These are phyloP conservation scores for Pyrenochaeta sp. DNA, from an alignment of 2,329 filamentous ascomycete species.

Conservation along the genomic window DNA sequence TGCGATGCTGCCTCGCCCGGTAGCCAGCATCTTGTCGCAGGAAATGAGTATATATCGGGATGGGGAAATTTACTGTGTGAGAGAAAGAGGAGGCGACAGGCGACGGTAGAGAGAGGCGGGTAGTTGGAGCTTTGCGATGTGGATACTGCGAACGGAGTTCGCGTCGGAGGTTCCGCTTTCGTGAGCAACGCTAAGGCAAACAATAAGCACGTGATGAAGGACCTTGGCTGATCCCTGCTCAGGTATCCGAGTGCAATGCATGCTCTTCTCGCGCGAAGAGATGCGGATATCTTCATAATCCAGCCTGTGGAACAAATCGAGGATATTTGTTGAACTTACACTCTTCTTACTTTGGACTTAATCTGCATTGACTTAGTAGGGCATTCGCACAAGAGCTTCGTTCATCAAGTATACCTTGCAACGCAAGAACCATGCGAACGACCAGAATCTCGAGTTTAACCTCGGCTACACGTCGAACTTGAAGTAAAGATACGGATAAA, in stretches of 20 bases:
- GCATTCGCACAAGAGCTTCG: no score
- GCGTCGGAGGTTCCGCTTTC: conserved; percentile 20
- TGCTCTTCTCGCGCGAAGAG: no score
- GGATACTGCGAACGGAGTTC: conserved; percentile 21
- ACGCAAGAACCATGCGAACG: no score
- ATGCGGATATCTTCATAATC: no score
- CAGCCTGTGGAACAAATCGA: no score
- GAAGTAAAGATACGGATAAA: neutral
- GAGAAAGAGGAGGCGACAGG: conserved; percentile 15
- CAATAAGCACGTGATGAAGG: conserved; percentile 9
- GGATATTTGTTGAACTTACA: no score
- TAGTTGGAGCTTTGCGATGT: conserved; percentile 22
- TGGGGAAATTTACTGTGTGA: conserved; percentile 6
- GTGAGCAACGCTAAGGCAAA: conserved; percentile 9
- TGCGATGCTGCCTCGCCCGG: conserved; percentile 42
- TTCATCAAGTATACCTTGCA: no score
- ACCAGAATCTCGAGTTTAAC: neutral
- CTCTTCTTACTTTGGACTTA: no score
- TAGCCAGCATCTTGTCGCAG: conserved; percentile 36
- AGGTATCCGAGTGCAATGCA: no score
- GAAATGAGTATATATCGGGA: neutral
- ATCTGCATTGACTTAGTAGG: no score
- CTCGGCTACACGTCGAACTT: neutral
- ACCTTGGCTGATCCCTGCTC: neutral
- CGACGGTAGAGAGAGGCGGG: conserved; percentile 7